phyloP scores from a whole-genome alignment of 768 basidiomycete genomes.

The Amyloporia xantha region DNA sequence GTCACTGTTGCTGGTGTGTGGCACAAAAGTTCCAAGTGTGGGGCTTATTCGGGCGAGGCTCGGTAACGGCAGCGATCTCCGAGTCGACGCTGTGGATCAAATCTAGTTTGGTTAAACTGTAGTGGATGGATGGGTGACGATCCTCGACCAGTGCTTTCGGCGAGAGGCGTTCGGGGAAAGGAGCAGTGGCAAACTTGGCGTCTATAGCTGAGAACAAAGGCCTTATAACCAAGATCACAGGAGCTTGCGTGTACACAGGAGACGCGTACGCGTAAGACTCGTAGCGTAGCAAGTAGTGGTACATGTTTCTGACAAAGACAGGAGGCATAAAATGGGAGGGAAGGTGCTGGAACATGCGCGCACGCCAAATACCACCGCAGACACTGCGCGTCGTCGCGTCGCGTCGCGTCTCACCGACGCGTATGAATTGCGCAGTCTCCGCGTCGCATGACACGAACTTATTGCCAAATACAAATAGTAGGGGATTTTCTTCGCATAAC shows the following conservation, averaged over 20 bases:
- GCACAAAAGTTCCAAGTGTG: background rate
- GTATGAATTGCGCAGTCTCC: no score
- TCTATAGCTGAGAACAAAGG: background rate
- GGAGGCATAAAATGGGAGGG: slow-evolving; percentile 3
- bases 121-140: no score
- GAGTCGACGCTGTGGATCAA: background rate
- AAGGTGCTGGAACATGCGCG: slow-evolving; percentile 15
- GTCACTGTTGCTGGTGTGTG: background rate
- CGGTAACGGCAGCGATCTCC: background rate
- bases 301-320: slow-evolving; percentile 5
- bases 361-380: background rate
- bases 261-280: background rate
- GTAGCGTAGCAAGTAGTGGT: background rate
- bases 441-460: background rate
- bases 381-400: background rate
- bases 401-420: background rate
- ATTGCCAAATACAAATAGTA: background rate
- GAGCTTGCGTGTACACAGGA: slow-evolving; percentile 13
- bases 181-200: background rate
- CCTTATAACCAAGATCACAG: background rate
- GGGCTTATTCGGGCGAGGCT: background rate
- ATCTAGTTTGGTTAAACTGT: background rate
- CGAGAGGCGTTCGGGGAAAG: background rate
- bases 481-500: background rate
- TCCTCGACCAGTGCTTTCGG: no score